phyloP scores from a whole-genome alignment of 2,329 filamentous ascomycete genomes.

The Metarhizium album region DNA sequence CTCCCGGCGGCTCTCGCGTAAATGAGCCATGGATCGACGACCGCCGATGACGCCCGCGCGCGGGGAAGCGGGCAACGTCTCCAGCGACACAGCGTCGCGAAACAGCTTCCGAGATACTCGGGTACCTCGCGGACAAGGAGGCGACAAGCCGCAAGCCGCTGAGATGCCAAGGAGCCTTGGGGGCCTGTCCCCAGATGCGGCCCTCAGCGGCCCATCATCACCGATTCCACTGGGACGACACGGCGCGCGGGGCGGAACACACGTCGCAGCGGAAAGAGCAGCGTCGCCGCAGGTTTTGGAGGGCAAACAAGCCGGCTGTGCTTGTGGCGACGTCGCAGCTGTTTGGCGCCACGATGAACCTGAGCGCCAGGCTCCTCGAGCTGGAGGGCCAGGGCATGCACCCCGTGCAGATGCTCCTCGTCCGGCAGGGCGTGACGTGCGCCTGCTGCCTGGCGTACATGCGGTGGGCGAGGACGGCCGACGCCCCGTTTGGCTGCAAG shows the following conservation, averaged over 20 bases:
- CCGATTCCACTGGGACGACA: slow-evolving; percentile 8
- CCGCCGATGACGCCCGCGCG: background rate
- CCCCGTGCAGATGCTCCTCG: slow-evolving; percentile 76
- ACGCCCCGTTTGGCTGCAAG: slow-evolving; percentile 58
- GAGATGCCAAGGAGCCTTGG: slow-evolving; percentile 2
- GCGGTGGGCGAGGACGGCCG: slow-evolving; percentile 55
- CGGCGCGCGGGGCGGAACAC: background rate
- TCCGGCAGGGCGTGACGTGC: slow-evolving; percentile 65
- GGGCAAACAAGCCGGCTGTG: slow-evolving; percentile 58
- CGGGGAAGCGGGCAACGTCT: background rate
- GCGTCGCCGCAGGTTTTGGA: slow-evolving; percentile 37
- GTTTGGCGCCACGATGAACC: slow-evolving; percentile 79
- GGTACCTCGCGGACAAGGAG: background rate
- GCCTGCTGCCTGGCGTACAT: slow-evolving; percentile 60
- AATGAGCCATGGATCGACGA: background rate
- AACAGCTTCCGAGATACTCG: background rate
- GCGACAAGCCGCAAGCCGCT: slow-evolving; percentile 2
- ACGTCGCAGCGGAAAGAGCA: background rate
- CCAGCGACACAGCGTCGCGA: background rate
- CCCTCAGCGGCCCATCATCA: slow-evolving; percentile 11
- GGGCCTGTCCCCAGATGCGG: slow-evolving; percentile 13
- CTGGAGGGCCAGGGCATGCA: slow-evolving; percentile 61
- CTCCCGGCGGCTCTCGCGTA: background rate
- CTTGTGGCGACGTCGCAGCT: slow-evolving; percentile 67
- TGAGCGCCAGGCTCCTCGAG: slow-evolving; percentile 66